A percentile compares a stretch with the other conserved stretches of the same genome.
Evolutionary conservation across 208 protist genomes (phyloP).

Genomic region (Lotmaria passim): DNA sequence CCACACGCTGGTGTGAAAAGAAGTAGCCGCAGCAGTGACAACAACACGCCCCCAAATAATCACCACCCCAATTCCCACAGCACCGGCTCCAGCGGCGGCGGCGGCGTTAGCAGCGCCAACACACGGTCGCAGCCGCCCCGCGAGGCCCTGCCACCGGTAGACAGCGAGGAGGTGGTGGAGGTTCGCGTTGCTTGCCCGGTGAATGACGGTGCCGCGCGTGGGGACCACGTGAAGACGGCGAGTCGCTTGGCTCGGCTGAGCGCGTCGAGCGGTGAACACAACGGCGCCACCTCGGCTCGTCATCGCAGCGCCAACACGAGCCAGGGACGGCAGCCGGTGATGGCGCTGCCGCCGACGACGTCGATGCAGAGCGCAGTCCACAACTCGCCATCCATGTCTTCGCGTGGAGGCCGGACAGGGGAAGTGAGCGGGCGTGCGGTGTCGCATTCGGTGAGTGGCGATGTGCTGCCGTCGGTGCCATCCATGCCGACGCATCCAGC

Average conservation of each 20-base stretch:
- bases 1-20: not conserved
- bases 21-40: not conserved
- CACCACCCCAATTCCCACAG: not conserved
- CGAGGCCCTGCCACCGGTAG: not conserved
- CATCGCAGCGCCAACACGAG: not conserved
- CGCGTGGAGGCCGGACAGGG: not conserved
- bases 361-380: not conserved
- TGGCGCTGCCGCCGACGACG: not conserved
- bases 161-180: not conserved
- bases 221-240: not conserved
- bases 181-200: not conserved
- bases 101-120: not conserved
- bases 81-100: not conserved
- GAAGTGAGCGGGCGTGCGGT: not conserved
- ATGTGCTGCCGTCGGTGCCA: conserved; percentile 11
- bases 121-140: not conserved
- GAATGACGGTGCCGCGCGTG: not conserved
- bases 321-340: conserved; percentile 14
- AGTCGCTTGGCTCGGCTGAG: not conserved
- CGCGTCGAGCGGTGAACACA: not conserved
- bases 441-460: not conserved
- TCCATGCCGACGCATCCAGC: not conserved
- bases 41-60: not conserved
- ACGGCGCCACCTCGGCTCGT: not conserved
- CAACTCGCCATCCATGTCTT: not conserved